These are phyloP conservation scores for Plantago ovata DNA, from an alignment of 257 asterid species.

Conservation along the genomic window DNA sequence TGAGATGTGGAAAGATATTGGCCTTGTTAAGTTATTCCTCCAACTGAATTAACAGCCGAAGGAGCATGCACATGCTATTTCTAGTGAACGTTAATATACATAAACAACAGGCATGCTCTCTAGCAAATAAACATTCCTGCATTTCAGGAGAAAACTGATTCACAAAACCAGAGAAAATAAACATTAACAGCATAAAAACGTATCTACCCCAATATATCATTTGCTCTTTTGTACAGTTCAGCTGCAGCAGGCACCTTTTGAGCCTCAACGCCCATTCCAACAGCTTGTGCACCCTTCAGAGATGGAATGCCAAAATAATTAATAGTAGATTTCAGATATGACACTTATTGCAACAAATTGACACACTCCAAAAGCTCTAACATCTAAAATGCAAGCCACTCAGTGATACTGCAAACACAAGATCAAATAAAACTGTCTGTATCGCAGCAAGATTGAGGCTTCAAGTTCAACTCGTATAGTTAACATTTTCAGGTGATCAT, in stretches of 20 bases:
- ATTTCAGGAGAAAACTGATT: slow-evolving; percentile 2
- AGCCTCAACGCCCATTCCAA: slow-evolving; percentile 97
- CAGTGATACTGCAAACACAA: too few relatives aligned
- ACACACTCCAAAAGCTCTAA: background rate
- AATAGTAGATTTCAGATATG: background rate
- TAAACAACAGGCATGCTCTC: background rate
- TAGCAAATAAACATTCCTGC: background rate
- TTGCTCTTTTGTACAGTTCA: slow-evolving; percentile 75
- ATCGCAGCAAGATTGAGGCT: too few relatives aligned
- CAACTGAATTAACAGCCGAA: too few relatives aligned
- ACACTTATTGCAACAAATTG: slow-evolving; percentile 1
- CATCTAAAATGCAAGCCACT: too few relatives aligned
- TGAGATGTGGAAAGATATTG: too few relatives aligned
- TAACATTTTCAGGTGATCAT: too few relatives aligned
- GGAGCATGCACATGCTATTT: too few relatives aligned
- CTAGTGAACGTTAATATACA: background rate
- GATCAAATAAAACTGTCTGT: too few relatives aligned
- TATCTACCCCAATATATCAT: slow-evolving; percentile 78
- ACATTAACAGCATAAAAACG: background rate
- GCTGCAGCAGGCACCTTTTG: slow-evolving; percentile 95
- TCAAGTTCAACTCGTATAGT: too few relatives aligned
- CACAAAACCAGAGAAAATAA: background rate
- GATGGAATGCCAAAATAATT: slow-evolving; percentile 20
- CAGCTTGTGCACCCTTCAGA: slow-evolving; percentile 94
- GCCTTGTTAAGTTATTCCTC: too few relatives aligned